These are phyloP conservation scores for Hericium coralloides DNA, from an alignment of 768 basidiomycete genomes.

Conservation along the genomic window DNA sequence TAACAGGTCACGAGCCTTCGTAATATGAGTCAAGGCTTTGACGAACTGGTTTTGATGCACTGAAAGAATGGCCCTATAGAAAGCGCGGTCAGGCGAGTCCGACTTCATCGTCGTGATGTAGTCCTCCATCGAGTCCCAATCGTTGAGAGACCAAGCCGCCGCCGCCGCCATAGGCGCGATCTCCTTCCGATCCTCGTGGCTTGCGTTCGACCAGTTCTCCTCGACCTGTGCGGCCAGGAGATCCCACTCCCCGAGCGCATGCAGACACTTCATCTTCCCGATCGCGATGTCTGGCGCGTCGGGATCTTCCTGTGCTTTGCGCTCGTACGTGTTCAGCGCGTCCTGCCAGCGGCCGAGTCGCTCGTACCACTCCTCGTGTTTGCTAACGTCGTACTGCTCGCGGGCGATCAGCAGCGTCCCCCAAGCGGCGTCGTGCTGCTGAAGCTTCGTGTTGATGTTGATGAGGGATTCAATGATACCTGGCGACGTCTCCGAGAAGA, in stretches of 20 bases:
- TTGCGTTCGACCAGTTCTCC: slow-evolving; percentile 78
- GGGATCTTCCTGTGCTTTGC: slow-evolving; percentile 68
- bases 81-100: slow-evolving; percentile 90
- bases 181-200: slow-evolving; percentile 74
- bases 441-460: slow-evolving; percentile 91
- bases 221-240: slow-evolving; percentile 78
- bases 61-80: slow-evolving; percentile 91
- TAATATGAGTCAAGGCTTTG: slow-evolving; percentile 83
- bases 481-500: slow-evolving; percentile 85
- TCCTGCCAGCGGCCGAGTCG: slow-evolving; percentile 95
- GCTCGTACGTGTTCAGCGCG: slow-evolving; percentile 78
- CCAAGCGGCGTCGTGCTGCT: slow-evolving; percentile 97
- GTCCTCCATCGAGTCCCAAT: slow-evolving; percentile 98
- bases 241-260: slow-evolving; percentile 98
- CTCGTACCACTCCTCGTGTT: slow-evolving; percentile 98
- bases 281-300: slow-evolving; percentile 69
- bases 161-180: slow-evolving; percentile 97
- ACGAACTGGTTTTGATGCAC: slow-evolving; percentile 96
- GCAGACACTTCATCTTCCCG: slow-evolving; percentile 91
- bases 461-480: slow-evolving; percentile 91
- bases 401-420: slow-evolving; percentile 88
- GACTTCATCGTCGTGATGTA: slow-evolving; percentile 90
- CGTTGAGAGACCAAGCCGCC: slow-evolving; percentile 92
- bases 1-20: slow-evolving; percentile 84
- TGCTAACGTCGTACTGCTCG: slow-evolving; percentile 81